Evolutionary conservation across 495 filamentous ascomycete genomes (phyloP).

Genomic region (Beverwykella pulmonaria): DNA sequence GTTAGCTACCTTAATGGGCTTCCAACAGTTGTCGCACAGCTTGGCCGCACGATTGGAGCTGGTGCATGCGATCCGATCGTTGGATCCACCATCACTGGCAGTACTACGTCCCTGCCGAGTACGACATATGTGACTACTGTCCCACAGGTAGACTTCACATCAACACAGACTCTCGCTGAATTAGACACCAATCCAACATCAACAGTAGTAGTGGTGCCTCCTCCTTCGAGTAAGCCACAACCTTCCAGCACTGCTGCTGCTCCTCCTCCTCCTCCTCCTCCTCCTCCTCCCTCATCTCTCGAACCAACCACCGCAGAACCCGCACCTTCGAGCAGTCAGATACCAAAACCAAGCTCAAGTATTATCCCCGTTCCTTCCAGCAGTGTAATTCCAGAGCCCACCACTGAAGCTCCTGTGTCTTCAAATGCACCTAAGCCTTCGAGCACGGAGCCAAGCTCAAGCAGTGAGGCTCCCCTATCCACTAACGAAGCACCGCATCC

Average conservation of each 20-base stretch:
- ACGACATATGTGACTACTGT: slow-evolving; percentile 7
- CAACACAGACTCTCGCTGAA: background rate
- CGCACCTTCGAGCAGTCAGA: background rate
- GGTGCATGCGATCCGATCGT: slow-evolving; percentile 33
- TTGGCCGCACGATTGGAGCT: slow-evolving; percentile 17
- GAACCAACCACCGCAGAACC: background rate
- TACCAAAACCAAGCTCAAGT: background rate
- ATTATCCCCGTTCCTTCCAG: slow-evolving; percentile 4
- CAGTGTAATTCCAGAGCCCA: background rate
- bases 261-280: background rate
- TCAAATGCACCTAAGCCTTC: background rate
- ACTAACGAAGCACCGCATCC: background rate
- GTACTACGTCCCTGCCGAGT: slow-evolving; percentile 3
- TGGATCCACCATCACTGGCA: background rate
- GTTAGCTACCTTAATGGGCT: slow-evolving; percentile 30
- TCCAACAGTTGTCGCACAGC: slow-evolving; percentile 31
- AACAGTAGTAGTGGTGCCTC: background rate
- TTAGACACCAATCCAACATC: background rate
- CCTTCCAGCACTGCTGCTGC: slow-evolving; percentile 3
- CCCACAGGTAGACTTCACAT: background rate
- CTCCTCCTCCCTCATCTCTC: background rate
- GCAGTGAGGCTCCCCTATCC: too few species aligned
- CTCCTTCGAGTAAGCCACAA: background rate
- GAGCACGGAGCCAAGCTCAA: background rate
- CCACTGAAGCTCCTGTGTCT: slow-evolving; percentile 8